phyloP scores from a whole-genome alignment of 345 rosid species.

The Citrus unshiu region DNA sequence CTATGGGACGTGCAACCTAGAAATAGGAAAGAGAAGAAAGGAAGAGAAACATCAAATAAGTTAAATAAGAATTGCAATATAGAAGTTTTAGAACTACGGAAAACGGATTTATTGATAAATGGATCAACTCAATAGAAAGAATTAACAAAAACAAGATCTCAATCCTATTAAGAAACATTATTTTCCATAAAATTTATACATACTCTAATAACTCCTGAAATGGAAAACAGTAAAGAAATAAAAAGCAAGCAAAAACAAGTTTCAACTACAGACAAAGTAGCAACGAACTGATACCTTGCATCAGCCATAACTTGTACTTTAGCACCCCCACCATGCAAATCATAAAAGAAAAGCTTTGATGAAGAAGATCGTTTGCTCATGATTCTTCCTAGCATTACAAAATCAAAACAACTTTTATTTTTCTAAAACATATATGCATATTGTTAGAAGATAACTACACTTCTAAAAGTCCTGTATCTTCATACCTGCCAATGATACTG shows the following conservation, averaged over 20 bases:
- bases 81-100: neutral
- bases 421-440: neutral
- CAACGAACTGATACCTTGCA: conserved; percentile 49
- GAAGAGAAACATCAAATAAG: neutral
- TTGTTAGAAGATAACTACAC: neutral
- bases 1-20: neutral
- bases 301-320: conserved; percentile 98
- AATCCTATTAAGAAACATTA: neutral
- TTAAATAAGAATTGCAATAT: neutral
- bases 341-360: conserved; percentile 87
- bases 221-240: neutral
- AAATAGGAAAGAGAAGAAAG: neutral
- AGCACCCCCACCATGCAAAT: conserved; percentile 62
- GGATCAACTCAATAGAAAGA: neutral
- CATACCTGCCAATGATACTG: conserved; percentile 72
- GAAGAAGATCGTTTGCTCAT: conserved; percentile 91
- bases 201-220: neutral
- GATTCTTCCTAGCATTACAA: conserved; percentile 59
- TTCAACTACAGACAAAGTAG: conserved; percentile 1
- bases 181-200: too few species aligned
- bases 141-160: neutral
- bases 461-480: neutral
- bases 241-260: neutral
- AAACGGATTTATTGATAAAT: neutral
- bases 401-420: neutral